phyloP scores from a whole-genome alignment of 306 rosid genomes.

The Albizia julibrissin region DNA sequence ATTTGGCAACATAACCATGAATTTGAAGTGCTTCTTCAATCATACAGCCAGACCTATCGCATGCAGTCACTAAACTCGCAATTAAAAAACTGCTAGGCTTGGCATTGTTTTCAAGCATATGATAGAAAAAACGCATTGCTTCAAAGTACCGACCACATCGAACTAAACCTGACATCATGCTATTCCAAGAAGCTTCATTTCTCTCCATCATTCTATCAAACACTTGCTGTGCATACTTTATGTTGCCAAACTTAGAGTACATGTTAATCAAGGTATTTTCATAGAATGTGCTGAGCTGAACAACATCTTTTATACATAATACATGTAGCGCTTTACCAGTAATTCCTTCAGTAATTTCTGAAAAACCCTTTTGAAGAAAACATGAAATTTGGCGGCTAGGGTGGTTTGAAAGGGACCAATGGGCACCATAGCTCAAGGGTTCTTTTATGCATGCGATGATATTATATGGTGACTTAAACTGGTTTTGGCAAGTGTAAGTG shows the following conservation, averaged over 20 bases:
- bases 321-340: conserved; percentile 74
- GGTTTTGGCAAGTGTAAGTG: conserved; percentile 25
- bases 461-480: conserved; percentile 28
- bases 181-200: conserved; percentile 91
- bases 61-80: conserved; percentile 80
- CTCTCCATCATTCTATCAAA: conserved; percentile 64
- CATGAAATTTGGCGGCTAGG: conserved; percentile 63
- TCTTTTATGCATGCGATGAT: conserved; percentile 46
- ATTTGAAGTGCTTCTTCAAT: conserved; percentile 63
- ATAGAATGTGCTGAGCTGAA: conserved; percentile 52
- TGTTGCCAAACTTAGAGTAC: conserved; percentile 65
- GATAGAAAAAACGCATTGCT: conserved; percentile 63
- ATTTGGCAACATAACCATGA: conserved; percentile 68
- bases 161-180: conserved; percentile 81
- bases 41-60: conserved; percentile 74
- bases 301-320: conserved; percentile 58
- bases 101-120: conserved; percentile 46
- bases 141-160: conserved; percentile 51
- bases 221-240: conserved; percentile 52
- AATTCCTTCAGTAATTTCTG: conserved; percentile 56
- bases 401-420: conserved; percentile 49
- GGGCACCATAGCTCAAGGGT: conserved; percentile 31
- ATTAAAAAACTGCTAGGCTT: conserved; percentile 63
- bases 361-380: conserved; percentile 74
- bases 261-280: conserved; percentile 68